Percentiles rank a stretch among this genome's conserved stretches.
Conservation (phyloP, 176 grass and related monocot genomes). For the Cymbopogon citratus region DNA sequence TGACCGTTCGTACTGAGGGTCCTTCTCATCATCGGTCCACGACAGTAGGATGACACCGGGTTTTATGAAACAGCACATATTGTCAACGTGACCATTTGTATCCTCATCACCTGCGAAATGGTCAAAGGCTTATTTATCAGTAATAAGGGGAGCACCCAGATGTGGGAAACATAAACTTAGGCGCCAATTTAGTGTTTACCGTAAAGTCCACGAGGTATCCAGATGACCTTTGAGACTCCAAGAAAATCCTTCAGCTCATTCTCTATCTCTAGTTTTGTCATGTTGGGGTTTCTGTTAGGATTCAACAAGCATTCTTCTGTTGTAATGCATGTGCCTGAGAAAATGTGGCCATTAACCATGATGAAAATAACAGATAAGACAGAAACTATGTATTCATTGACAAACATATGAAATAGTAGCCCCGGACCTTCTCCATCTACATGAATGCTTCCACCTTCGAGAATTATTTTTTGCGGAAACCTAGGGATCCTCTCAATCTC, state of each 20-base stretch:
- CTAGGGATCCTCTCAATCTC: constrained; percentile 63
- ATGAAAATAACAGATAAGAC: not conserved
- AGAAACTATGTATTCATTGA: not conserved
- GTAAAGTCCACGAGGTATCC: constrained; percentile 76
- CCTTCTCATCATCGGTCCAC: constrained; percentile 66
- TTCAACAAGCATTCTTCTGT: constrained; percentile 87
- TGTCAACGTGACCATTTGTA: constrained; percentile 90
- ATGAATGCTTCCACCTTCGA: constrained; percentile 97
- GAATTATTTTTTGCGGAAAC: constrained; percentile 73
- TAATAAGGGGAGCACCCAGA: not conserved
- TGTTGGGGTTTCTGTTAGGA: constrained; percentile 81
- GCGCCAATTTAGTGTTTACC: constrained; percentile 38
- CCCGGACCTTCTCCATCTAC: constrained; percentile 81
- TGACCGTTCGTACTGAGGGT: constrained; percentile 71
- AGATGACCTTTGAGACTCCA: constrained; percentile 81
- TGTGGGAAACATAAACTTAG: not conserved
- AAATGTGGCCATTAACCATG: constrained; percentile 9
- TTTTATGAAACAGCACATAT: constrained; percentile 82
- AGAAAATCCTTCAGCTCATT: constrained; percentile 77
- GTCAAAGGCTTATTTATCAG: not conserved
- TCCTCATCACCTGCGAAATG: constrained; percentile 68
- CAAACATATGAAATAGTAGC: not conserved
- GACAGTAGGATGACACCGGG: constrained; percentile 70
- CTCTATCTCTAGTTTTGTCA: constrained; percentile 82
- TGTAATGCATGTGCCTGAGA: constrained; percentile 91